Percentiles rank a stretch among this genome's conserved stretches.
phyloP scores from a whole-genome alignment of 2,329 filamentous ascomycete genomes.

The Fusarium citri region DNA sequence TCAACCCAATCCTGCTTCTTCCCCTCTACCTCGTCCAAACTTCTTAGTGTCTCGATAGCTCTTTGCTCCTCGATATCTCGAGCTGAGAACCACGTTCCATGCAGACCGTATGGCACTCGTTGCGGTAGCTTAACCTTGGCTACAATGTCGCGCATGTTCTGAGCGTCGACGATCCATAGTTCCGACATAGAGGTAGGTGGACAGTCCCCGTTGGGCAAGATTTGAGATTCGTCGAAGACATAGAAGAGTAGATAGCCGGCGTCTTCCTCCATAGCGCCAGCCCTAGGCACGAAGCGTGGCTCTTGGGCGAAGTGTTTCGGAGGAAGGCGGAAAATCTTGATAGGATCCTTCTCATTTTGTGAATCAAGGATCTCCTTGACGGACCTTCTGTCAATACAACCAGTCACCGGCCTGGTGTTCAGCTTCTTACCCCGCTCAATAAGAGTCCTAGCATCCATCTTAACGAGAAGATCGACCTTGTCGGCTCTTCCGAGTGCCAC shows the following conservation, averaged over 20 bases:
- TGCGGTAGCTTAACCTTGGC: slow-evolving; percentile 71
- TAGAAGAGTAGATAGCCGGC: slow-evolving; percentile 76
- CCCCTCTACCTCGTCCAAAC: neutral
- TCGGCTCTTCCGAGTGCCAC: slow-evolving; percentile 71
- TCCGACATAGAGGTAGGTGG: slow-evolving; percentile 63
- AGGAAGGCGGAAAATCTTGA: slow-evolving; percentile 72
- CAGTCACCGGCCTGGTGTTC: slow-evolving; percentile 63
- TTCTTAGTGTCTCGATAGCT: slow-evolving; percentile 29
- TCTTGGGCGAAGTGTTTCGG: slow-evolving; percentile 73
- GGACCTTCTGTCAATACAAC: slow-evolving; percentile 70
- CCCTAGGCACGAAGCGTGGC: slow-evolving; percentile 70
- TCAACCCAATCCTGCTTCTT: neutral
- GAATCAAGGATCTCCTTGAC: slow-evolving; percentile 64
- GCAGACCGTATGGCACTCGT: slow-evolving; percentile 76
- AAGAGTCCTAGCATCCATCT: slow-evolving; percentile 66
- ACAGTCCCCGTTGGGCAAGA: slow-evolving; percentile 63
- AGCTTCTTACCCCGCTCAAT: slow-evolving; percentile 63
- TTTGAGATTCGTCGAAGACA: slow-evolving; percentile 75
- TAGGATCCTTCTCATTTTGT: slow-evolving; percentile 62
- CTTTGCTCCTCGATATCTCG: slow-evolving; percentile 63
- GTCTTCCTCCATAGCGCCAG: slow-evolving; percentile 62
- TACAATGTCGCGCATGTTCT: slow-evolving; percentile 69
- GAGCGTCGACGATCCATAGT: slow-evolving; percentile 76
- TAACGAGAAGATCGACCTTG: slow-evolving; percentile 74
- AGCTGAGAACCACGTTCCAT: slow-evolving; percentile 70